Evolutionary conservation across 2,329 filamentous ascomycete species (phyloP), one percentile per base, ranked within the genome.

Genomic region (Tolypocladium capitatum): DNA sequence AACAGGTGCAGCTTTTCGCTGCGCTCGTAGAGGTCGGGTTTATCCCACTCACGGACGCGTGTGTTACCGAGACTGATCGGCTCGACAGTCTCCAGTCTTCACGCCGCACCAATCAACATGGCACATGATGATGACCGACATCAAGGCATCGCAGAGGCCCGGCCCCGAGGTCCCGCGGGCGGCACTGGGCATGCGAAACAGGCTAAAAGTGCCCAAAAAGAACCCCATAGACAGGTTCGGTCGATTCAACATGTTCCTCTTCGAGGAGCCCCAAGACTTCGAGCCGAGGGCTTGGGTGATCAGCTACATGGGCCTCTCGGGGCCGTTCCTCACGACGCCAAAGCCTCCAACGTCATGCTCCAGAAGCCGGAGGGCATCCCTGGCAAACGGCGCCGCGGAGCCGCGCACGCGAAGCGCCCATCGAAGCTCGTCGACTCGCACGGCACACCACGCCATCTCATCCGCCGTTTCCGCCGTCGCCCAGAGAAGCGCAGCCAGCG

Each of bases 251-350:
- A n/a, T n/a, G 3, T 24, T 24, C 24, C 24, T 24, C 24, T 24
- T 24, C 24, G 24, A 24, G 24, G 24, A 24, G 27, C 27, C 89
- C 79, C 40, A 94, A 62, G 55, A 88, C 83, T 52, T 87, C 80
- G 14, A 72, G 67, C 0, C 4, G 8, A 27, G 27, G 8, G 84
- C 82, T 2, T 80, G 75, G 52, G 81, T 76, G 56, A 83, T 81
- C n/a, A n/a, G n/a, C n/a, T n/a, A n/a, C n/a, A 9, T 10, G 10
- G 10, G 28, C 28, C 28, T 18, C 16, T 30, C 38, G 9, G 38
- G 24, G 38, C 38, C 16, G 5, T 10, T 28, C 2, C 55, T 59
- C 3, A 60, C 58, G 51, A 60, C 55, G 9, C 58, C 58, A 0
- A 60, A 51, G 4, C 58, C 58, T 14, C 58, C 58, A 32, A 60